Evolutionary conservation across 495 filamentous ascomycete species (phyloP).

Genomic region (Xylaria intraflava): DNA sequence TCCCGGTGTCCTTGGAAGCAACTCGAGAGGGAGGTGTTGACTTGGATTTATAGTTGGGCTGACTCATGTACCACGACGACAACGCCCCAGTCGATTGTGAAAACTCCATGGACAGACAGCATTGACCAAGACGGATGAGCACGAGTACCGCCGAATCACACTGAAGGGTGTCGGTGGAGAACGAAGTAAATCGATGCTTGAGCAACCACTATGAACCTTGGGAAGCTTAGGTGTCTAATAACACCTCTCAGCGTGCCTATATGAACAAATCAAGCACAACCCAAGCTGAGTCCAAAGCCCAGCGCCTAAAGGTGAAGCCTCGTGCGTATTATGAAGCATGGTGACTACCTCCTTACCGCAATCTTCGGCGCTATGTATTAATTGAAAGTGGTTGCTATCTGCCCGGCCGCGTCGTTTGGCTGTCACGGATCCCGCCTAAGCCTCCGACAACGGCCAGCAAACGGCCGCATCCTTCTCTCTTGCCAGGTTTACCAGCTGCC

Average conservation of each 20-base stretch:
- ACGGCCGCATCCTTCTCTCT: neutral
- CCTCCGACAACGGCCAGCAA: neutral
- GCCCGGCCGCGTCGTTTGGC: neutral
- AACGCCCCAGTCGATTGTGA: neutral
- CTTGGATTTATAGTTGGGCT: conserved; percentile 1
- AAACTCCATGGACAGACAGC: neutral
- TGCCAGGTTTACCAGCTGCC: neutral
- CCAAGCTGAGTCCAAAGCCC: neutral
- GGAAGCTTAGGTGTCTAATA: conserved; percentile 2
- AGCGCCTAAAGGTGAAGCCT: neutral
- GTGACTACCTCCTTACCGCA: neutral
- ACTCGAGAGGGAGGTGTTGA: neutral
- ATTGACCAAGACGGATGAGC: neutral
- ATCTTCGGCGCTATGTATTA: neutral
- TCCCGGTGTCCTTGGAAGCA: neutral
- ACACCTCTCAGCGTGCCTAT: conserved; percentile 4
- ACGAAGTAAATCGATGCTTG: conserved; percentile 5
- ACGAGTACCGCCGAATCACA: conserved; percentile 6
- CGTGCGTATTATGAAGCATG: neutral
- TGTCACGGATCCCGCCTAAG: neutral
- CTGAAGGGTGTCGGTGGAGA: conserved; percentile 8
- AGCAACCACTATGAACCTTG: neutral
- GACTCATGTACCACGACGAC: neutral
- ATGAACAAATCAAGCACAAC: neutral
- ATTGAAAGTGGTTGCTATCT: neutral